Conservation (phyloP, 805 yeast genomes). For the Saccharomycopsis malanga region DNA sequence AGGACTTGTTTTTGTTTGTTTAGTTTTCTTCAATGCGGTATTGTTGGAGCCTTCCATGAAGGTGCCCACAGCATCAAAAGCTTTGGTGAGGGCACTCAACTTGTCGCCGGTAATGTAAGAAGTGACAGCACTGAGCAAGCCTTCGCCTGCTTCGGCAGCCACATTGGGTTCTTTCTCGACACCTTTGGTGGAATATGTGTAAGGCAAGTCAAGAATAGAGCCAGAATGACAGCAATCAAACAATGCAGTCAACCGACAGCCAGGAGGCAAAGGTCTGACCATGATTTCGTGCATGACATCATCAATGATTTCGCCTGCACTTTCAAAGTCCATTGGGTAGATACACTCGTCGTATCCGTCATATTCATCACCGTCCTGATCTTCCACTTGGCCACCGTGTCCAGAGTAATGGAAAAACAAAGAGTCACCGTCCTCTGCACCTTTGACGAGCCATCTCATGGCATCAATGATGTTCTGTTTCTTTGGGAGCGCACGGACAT, state of each 20-base stretch:
- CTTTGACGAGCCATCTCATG: constrained; percentile 67
- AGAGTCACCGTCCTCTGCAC: constrained; percentile 60
- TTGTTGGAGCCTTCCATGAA: constrained; percentile 15
- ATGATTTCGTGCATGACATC: constrained; percentile 56
- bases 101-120: constrained; percentile 49
- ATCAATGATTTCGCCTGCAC: constrained; percentile 56
- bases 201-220: constrained; percentile 66
- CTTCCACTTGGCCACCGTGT: constrained; percentile 63
- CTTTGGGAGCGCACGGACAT: constrained; percentile 42
- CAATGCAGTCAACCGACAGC: constrained; percentile 61
- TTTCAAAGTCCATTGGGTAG: constrained; percentile 57
- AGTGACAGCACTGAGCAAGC: constrained; percentile 46
- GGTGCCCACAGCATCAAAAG: constrained; percentile 18
- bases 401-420: constrained; percentile 69
- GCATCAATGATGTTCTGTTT: constrained; percentile 58
- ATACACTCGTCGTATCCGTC: constrained; percentile 57
- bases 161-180: constrained; percentile 64
- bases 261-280: constrained; percentile 57
- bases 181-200: constrained; percentile 64
- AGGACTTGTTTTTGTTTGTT: constrained; percentile 48
- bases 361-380: constrained; percentile 55
- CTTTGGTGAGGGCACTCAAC: constrained; percentile 25
- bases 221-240: constrained; percentile 76
- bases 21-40: constrained; percentile 29
- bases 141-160: constrained; percentile 58